A percentile compares a stretch with the other conserved stretches of the same genome.
Conservation (phyloP, 805 yeast genomes). For the Saccharomycopsis oosterbeekiorum region DNA sequence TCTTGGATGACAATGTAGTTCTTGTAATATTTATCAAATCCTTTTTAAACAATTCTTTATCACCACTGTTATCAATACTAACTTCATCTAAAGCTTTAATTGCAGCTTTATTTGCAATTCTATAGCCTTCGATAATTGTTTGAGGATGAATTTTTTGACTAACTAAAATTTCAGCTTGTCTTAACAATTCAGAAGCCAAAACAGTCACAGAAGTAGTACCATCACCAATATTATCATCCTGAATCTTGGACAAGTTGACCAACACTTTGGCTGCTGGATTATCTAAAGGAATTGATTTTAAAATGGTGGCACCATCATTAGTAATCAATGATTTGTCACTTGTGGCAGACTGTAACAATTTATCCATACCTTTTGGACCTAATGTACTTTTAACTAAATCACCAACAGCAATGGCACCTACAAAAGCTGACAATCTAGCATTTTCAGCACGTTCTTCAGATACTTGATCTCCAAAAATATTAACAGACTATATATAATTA, state of each 20-base stretch:
- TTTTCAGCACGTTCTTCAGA: constrained; percentile 97
- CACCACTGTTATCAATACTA: constrained; percentile 63
- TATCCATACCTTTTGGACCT: constrained; percentile 99
- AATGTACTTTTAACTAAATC: constrained; percentile 81
- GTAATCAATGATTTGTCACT: constrained; percentile 76
- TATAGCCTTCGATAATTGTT: constrained; percentile 90
- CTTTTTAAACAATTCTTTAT: constrained; percentile 50
- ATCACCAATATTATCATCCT: constrained; percentile 97
- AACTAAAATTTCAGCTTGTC: constrained; percentile 90
- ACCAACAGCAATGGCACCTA: constrained; percentile 98
- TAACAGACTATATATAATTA: constrained; percentile 51
- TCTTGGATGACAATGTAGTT: constrained; percentile 89
- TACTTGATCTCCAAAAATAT: constrained; percentile 94
- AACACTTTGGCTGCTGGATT: constrained; percentile 96
- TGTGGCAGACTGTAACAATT: constrained; percentile 77
- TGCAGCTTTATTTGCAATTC: constrained; percentile 85
- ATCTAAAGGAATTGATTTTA: constrained; percentile 88
- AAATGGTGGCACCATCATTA: constrained; percentile 96
- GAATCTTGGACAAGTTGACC: constrained; percentile 91
- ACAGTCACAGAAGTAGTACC: constrained; percentile 97
- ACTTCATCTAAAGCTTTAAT: constrained; percentile 62
- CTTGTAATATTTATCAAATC: constrained; percentile 83
- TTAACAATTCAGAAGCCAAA: constrained; percentile 49
- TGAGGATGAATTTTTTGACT: constrained; percentile 95
- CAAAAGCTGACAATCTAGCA: constrained; percentile 94